A percentile compares a stretch with the other conserved stretches of the same genome.
These are phyloP conservation scores for Candida sp. DNA, from an alignment of 1,139 yeast genomes.

Conservation along the genomic window DNA sequence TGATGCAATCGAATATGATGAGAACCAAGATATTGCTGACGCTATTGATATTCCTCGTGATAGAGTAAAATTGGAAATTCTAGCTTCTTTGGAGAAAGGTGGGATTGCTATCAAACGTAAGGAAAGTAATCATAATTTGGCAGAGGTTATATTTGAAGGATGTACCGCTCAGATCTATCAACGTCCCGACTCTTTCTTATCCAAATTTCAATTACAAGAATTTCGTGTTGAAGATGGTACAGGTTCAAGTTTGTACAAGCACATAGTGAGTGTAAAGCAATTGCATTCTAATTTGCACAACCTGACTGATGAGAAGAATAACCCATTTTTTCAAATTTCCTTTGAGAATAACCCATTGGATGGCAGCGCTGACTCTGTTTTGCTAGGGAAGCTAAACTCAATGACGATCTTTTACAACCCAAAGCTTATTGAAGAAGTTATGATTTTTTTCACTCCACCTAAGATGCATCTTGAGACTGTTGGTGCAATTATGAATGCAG, in stretches of 20 bases:
- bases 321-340: conserved; percentile 78
- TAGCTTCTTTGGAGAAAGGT: conserved; percentile 71
- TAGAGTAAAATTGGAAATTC: conserved; percentile 61
- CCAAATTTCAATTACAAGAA: conserved; percentile 74
- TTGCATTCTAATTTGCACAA: conserved; percentile 30
- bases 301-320: conserved; percentile 14
- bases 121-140: conserved; percentile 46
- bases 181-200: conserved; percentile 73
- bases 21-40: conserved; percentile 49
- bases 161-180: conserved; percentile 72
- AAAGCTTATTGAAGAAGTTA: conserved; percentile 70
- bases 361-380: conserved; percentile 73
- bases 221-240: conserved; percentile 89
- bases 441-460: conserved; percentile 82
- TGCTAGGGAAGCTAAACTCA: conserved; percentile 74
- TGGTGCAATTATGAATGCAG: conserved; percentile 91
- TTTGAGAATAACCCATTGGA: conserved; percentile 88
- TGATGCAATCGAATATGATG: conserved; percentile 93
- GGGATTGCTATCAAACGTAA: conserved; percentile 60
- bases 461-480: conserved; percentile 82
- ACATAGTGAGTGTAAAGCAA: conserved; percentile 84
- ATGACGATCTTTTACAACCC: conserved; percentile 90
- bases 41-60: conserved; percentile 72
- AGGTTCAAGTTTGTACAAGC: conserved; percentile 67
- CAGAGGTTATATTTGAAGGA: conserved; percentile 80